Evolutionary conservation across 2,329 filamentous ascomycete species (phyloP), one percentile per base, ranked within the genome.

Genomic region (Colletotrichum filicis): DNA sequence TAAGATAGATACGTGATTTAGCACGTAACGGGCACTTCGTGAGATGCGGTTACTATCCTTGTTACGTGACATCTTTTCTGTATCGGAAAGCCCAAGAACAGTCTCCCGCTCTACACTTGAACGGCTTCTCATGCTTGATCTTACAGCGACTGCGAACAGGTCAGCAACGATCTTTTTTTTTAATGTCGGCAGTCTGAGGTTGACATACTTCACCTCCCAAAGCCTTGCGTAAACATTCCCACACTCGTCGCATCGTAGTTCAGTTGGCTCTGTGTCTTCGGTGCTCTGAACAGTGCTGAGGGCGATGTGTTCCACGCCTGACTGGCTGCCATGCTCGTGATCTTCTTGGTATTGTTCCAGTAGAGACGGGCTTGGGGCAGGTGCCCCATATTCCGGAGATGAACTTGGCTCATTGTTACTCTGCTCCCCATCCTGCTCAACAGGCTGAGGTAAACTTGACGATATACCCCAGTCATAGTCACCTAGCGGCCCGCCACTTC

Each of bases 401-500:
- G 14, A n/a, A 42, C 28, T n/a, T 56, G 52, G 66, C 66, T 12
- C 59, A 56, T 56, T 68, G 49, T 46, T 46, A 22, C 32, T 57
- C 66, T 64, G 24, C 52, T 68, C 52, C n/a, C 49, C 66, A 49
- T 28, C 9, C 0, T 49, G 49, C 59, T 76, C 75, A 75, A 67
- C 74, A 76, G 74, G 65, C 73, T 67, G 62, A 7, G 60, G 24
- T 30, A 64, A 46, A 30, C 42, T 12, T 5, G 63, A 64, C 60
- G 65, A 57, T 19, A 42, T 19, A 32, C 66, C 62, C 42, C 64
- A 56, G 5, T 74, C 70, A 69, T 74, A 70, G 46, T 74, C 73
- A 53, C 53, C 66, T 9, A 76, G 66, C 12, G 75, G 75, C 57
- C 75, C 75, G 53, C 62, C 63, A 68, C 55, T 59, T 46, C 75